Evolutionary conservation across 2,329 filamentous ascomycete genomes (phyloP).

Genomic region (Pseudogymnoascus sp.): DNA sequence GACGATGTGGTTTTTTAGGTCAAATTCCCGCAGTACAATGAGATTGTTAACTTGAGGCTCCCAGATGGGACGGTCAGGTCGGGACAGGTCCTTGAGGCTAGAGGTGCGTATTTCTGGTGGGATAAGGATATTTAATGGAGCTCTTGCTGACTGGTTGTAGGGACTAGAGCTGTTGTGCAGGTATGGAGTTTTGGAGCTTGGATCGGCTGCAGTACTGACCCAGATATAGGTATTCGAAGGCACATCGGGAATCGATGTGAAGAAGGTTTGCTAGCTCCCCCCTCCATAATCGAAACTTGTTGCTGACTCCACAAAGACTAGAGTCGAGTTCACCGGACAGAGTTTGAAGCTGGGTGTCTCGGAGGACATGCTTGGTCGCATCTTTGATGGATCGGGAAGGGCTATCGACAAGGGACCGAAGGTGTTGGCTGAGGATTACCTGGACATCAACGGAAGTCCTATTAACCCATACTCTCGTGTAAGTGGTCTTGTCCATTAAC

Average conservation of each 20-base stretch:
- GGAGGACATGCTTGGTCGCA: conserved; percentile 98
- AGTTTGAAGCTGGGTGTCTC: conserved; percentile 98
- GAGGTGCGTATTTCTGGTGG: conserved; percentile 54
- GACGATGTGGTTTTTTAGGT: conserved; percentile 49
- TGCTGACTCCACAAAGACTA: conserved; percentile 54
- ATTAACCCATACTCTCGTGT: conserved; percentile 98
- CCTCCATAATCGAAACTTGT: background rate
- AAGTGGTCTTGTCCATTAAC: conserved; percentile 30
- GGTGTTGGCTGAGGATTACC: conserved; percentile 93
- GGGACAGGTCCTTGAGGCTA: conserved; percentile 93
- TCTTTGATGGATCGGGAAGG: conserved; percentile 96
- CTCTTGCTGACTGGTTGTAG: conserved; percentile 39
- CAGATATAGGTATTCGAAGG: conserved; percentile 82
- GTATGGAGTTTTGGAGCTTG: conserved; percentile 41
- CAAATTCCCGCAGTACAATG: conserved; percentile 96
- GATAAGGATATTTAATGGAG: background rate
- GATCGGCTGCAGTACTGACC: conserved; percentile 23
- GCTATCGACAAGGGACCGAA: conserved; percentile 99
- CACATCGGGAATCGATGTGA: conserved; percentile 94
- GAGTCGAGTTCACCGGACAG: conserved; percentile 94
- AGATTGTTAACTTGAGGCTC: conserved; percentile 93
- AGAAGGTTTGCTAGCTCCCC: conserved; percentile 62
- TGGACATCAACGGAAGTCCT: conserved; percentile 97
- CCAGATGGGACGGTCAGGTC: conserved; percentile 91
- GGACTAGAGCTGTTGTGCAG: conserved; percentile 91